Evolutionary conservation across 2,329 filamentous ascomycete species (phyloP).

Genomic region (Pezizomycotina sp.): DNA sequence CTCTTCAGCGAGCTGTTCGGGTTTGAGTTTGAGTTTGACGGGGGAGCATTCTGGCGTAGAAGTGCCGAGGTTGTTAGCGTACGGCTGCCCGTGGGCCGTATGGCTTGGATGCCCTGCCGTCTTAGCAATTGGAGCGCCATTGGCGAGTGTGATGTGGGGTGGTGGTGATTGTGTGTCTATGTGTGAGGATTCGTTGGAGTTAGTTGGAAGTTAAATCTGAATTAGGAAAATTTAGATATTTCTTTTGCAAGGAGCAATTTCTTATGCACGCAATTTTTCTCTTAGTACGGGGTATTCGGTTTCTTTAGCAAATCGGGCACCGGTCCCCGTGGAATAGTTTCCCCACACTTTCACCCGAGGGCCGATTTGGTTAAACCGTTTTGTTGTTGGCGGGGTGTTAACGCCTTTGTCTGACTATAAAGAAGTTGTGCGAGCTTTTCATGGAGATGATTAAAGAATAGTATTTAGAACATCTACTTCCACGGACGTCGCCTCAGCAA

Average conservation of each 20-base stretch:
- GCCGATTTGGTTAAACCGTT: neutral
- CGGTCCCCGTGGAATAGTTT: neutral
- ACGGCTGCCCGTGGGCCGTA: too few relatives aligned
- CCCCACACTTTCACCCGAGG: neutral
- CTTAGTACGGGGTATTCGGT: neutral
- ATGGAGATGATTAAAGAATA: neutral
- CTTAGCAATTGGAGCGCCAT: too few relatives aligned
- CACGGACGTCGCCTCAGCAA: slow-evolving; percentile 12
- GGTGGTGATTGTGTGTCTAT: neutral
- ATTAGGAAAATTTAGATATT: slow-evolving; percentile 5
- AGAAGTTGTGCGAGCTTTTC: neutral
- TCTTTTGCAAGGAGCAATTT: too few relatives aligned
- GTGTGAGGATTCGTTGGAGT: too few relatives aligned
- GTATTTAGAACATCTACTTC: neutral
- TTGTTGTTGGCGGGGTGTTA: neutral
- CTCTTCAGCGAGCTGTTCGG: too few relatives aligned
- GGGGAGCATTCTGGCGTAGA: too few relatives aligned
- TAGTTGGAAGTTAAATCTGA: too few relatives aligned
- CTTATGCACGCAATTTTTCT: neutral
- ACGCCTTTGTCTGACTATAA: neutral
- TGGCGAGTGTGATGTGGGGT: slow-evolving; percentile 4
- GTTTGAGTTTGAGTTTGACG: too few relatives aligned
- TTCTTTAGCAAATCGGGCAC: neutral
- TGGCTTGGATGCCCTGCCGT: too few relatives aligned
- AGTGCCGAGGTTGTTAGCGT: too few relatives aligned